Evolutionary conservation across 1,284 basidiomycete species (phyloP), one percentile per base, ranked within the genome.

Genomic region (Spongiforma sp.): DNA sequence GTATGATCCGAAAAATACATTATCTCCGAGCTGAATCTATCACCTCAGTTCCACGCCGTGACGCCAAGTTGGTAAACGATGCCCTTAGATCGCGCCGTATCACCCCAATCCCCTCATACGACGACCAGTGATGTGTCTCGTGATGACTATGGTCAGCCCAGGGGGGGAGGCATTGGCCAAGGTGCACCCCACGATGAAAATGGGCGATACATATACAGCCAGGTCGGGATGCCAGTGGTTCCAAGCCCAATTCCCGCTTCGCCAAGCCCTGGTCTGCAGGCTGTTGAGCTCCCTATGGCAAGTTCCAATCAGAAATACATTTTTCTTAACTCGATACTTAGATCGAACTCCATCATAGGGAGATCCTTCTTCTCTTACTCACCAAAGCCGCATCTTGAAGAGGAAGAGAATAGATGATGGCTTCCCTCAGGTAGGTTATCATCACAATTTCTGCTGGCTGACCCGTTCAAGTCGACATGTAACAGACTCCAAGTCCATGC

Each of bases 151-250:
- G 48, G 48, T 30, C 48, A 52, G 24, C 30, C 48, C 17, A 28
- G 48, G 36, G 11, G 21, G 4, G 59, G 50, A 54, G 63, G 41
- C 8, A 19, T 34, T 1, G 56, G 59, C 9, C 48, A 64, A 53
- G 50, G 59, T 5, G 56, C 34, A 21, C 55, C 59, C 15, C 55
- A 57, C 6, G 39, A 64, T 33, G 59, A 61, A 9, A 53, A 62
- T 17, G 59, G 50, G 24, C 50, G 12, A 2, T 58, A 64, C 15
- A 61, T 62, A 5, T 61, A 61, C 17, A 55, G 57, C 12, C 57
- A 59, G n/a, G n/a, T 26, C 5, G 61, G 61, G 7, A 50, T 52
- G 56, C 56, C 61, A 12, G 11, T 57, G 11, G 4, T 50, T 12
- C 3, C 32, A 10, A 32, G 5, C 32, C 50, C 30, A 4, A 12